Evolutionary conservation across 176 grass and related monocot genomes (phyloP), one percentile per base, ranked within the genome.

Genomic region (Aegilops sharonensis): DNA sequence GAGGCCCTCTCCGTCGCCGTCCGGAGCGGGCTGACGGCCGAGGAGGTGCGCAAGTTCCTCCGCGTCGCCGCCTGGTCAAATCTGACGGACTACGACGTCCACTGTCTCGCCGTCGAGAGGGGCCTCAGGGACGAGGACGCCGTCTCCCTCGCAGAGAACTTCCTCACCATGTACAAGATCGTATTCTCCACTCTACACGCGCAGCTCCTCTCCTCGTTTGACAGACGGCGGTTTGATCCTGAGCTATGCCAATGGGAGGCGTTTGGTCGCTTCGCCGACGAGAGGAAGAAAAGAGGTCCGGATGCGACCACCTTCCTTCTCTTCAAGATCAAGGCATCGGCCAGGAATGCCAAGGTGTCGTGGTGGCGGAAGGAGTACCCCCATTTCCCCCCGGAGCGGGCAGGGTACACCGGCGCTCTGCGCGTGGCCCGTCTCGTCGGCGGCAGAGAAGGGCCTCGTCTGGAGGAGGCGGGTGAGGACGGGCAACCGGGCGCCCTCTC

Each of bases 321-420:
- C 70, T 73, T 73, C 70, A 73, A 73, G 70, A 73, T 73, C 70
- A 73, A 73, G 70, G 70, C 70, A 9, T 73, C 39, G 0, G 70
- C 70, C n/a, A 73, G 7, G 70, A 72, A 8, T 23, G 70, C 70
- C 2, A 72, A 72, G 70, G 37, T 72, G 37, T 43, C 70, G 5
- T 72, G 70, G 70, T 73, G 70, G 70, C 70, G 39, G n/a, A 73
- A 73, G 70, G 12, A 73, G 39, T 73, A 73, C 11, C 5, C 5
- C 11, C 70, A 73, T 42, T 73, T 47, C 3, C 70, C 70, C 5
- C n/a, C 70, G 39, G 70, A 73, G 40, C 70, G 70, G 11, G 1
- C 39, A 45, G 70, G 70, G 11, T 47, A 45, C 39, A 73, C 70
- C 14, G 1, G 0, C 3, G 70, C 21, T 27, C 12, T 73, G n/a